These are phyloP conservation scores for Gossypium arboreum DNA, from an alignment of 345 rosid genomes.

Conservation along the genomic window DNA sequence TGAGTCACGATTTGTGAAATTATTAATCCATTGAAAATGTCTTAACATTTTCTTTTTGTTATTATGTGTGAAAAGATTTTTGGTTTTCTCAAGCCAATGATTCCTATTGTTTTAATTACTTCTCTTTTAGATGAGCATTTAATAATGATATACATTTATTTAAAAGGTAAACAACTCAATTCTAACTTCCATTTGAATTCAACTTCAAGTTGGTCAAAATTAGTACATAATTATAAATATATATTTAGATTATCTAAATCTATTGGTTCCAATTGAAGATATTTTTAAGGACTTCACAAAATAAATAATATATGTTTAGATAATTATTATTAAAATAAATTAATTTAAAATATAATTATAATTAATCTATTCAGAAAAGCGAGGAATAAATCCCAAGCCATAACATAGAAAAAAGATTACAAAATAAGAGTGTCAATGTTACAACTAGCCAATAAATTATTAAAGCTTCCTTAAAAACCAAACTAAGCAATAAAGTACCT, in stretches of 20 bases:
- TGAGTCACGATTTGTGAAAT: neutral
- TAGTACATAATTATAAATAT: conserved; percentile 1
- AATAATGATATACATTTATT: neutral
- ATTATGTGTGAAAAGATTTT: neutral
- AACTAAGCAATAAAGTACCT: no score
- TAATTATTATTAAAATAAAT: no score
- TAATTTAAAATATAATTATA: no score
- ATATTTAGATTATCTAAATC: conserved; percentile 20
- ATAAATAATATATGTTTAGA: no score
- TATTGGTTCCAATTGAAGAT: conserved; percentile 15
- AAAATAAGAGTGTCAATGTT: no score
- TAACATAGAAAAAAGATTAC: no score
- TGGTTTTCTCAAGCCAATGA: neutral
- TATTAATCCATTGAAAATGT: neutral
- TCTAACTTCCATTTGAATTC: neutral
- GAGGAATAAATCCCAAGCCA: no score
- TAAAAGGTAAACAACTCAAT: neutral
- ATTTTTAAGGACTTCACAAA: no score
- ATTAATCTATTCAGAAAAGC: no score
- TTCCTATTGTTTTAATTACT: neutral
- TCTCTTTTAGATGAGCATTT: neutral
- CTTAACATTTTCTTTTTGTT: neutral
- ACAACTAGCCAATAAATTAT: no score
- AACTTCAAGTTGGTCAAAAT: conserved; percentile 26
- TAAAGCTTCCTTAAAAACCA: no score